Evolutionary conservation across 495 filamentous ascomycete species (phyloP).

Genomic region (Bacidia gigantensis): DNA sequence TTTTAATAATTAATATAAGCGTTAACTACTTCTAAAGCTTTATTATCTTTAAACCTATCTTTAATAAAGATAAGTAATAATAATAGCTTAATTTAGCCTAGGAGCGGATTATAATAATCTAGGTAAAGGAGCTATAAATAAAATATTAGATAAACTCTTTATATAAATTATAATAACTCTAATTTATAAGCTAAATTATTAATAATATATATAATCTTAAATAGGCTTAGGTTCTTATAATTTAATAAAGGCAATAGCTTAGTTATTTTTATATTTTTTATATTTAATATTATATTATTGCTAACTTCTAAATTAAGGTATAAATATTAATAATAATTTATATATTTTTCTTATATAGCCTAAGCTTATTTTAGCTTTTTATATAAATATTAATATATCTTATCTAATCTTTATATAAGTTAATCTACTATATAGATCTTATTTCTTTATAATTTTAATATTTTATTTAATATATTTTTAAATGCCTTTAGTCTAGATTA

Average conservation of each 20-base stretch:
- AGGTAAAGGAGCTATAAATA: slow-evolving; percentile 1
- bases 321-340: background rate
- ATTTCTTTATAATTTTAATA: background rate
- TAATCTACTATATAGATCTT: background rate
- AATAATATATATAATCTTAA: background rate
- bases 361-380: background rate
- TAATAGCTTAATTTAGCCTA: background rate
- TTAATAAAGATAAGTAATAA: background rate
- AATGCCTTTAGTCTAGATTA: background rate
- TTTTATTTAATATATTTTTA: background rate
- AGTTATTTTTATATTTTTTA: background rate
- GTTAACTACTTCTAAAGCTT: background rate
- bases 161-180: background rate
- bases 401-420: background rate
- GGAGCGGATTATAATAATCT: background rate
- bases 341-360: background rate
- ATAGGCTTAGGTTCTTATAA: background rate
- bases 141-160: background rate
- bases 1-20: background rate
- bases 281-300: background rate
- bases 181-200: background rate
- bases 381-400: background rate
- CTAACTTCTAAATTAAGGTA: background rate
- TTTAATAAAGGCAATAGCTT: background rate
- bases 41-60: background rate